Percentiles rank a stretch among this genome's conserved stretches.
Evolutionary conservation across 768 basidiomycete genomes (phyloP).

Genomic region (Leccinum fibrillosum): DNA sequence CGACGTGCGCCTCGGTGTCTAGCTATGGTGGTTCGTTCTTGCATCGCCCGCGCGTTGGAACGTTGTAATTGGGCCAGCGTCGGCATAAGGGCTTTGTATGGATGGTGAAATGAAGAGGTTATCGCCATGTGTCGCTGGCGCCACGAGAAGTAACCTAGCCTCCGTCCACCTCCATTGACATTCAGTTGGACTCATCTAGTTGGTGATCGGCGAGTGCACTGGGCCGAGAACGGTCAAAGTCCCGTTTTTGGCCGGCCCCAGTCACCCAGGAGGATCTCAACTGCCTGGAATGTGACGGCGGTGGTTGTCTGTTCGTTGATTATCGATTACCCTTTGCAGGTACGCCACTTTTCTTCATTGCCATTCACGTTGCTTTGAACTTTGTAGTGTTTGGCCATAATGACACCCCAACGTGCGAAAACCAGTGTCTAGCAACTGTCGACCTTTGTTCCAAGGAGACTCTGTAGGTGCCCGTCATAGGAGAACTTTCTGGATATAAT

Average conservation of each 20-base stretch:
- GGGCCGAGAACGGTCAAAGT: neutral
- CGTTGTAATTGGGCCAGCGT: neutral
- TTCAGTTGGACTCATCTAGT: neutral
- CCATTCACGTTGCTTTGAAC: neutral
- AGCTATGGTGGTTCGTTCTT: neutral
- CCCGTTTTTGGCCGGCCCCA: neutral
- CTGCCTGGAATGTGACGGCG: neutral
- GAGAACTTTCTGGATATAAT: neutral
- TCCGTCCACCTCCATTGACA: constrained; percentile 1
- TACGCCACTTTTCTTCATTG: neutral
- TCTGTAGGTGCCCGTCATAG: neutral
- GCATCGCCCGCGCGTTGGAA: neutral
- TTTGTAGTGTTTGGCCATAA: neutral
- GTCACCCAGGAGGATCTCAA: neutral
- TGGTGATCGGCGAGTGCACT: neutral
- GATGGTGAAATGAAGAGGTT: neutral
- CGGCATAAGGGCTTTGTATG: neutral
- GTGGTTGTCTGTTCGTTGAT: constrained; percentile 1
- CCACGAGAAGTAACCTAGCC: neutral
- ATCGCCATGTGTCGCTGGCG: neutral
- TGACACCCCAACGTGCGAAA: neutral
- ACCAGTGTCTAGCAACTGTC: neutral
- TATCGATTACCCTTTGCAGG: constrained; percentile 4
- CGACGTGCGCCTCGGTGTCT: neutral
- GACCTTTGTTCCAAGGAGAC: neutral